A percentile compares a stretch with the other conserved stretches of the same genome.
Evolutionary conservation across 306 rosid genomes (phyloP).

Genomic region (Alnus glutinosa): DNA sequence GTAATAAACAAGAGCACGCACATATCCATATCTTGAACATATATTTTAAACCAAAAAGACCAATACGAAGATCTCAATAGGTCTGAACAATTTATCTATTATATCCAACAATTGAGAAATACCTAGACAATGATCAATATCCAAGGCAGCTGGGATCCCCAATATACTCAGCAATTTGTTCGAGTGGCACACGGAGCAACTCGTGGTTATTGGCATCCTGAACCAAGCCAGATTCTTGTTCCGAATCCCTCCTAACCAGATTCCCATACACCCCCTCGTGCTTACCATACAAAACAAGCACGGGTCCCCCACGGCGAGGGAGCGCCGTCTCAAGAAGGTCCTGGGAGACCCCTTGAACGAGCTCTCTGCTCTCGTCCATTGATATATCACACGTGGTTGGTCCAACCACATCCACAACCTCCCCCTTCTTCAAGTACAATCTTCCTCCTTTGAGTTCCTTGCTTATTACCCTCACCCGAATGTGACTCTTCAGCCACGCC

Average conservation of each 20-base stretch:
- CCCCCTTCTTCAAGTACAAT: slow-evolving; percentile 72
- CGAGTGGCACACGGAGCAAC: slow-evolving; percentile 59
- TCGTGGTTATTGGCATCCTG: slow-evolving; percentile 78
- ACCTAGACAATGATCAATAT: slow-evolving; percentile 42
- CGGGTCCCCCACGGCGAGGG: slow-evolving; percentile 75
- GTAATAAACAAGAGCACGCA: no score
- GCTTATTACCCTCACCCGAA: slow-evolving; percentile 75
- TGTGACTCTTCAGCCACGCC: slow-evolving; percentile 80
- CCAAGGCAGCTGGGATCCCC: slow-evolving; percentile 85
- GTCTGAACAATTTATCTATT: no score
- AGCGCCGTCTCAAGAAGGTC: slow-evolving; percentile 74
- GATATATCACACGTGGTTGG: slow-evolving; percentile 71
- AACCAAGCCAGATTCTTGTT: slow-evolving; percentile 58
- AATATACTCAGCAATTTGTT: slow-evolving; percentile 77
- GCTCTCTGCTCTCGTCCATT: slow-evolving; percentile 77
- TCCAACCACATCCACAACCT: slow-evolving; percentile 81
- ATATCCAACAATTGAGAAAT: no score
- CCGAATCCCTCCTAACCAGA: slow-evolving; percentile 78
- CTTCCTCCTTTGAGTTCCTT: slow-evolving; percentile 64
- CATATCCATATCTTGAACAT: no score
- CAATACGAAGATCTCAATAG: no score
- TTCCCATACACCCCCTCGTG: slow-evolving; percentile 75
- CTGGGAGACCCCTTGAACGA: slow-evolving; percentile 78
- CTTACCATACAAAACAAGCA: slow-evolving; percentile 74
- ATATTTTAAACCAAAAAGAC: no score